Base-by-base conservation (phyloP, 129 eudicot genomes). In the Artemisia annua region DNA sequence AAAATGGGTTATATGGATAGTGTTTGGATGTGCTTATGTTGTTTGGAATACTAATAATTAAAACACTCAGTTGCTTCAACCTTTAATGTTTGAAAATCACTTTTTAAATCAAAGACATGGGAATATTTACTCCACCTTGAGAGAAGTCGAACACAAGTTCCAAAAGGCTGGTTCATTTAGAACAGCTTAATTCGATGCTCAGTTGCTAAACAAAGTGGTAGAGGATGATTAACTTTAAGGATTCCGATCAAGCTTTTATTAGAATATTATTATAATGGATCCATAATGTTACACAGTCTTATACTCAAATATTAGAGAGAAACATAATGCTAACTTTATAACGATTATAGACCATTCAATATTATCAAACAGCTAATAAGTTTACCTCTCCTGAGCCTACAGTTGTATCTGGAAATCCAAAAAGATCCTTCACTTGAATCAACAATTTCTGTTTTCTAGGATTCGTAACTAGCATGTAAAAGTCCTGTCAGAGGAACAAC, bases 381-480 rank as follows among this genome's bases (percentile, higher is more conserved):
- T 59, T 71, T 81, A 94, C 98, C 97, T 90, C 97, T 75, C 83
- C 96, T 10, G 85, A 81, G 55, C 99, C 99, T 48, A 86, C 80
- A 55, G 91, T 74, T 20, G 81, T 55, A 78, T 90, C 85, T 48
- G 96, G 75, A 72, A 95, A 88, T 50, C 99, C 99, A 74, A 95
- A 85, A 69, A 82, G 59, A 77, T 95, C 99, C 66, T 80, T 87
- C 24, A 90, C 97, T 85, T 95, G 89, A 58, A 95, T 78, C 52
- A 69, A 77, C 77, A 95, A 63, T 71, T 76, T 90, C 76, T 95
- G 88, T 74, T 79, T 86, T 78, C 79, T 67, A 54, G 96, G 97
- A 76, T 95, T 82, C 50, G 93, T 81, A 78, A 95, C 99, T 51
- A 90, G 87, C 99, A 95, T 78, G 87, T 86, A 74, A 77, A 95